These are phyloP conservation scores for Rhodocollybia butyracea DNA, from an alignment of 768 basidiomycete species.

Conservation along the genomic window DNA sequence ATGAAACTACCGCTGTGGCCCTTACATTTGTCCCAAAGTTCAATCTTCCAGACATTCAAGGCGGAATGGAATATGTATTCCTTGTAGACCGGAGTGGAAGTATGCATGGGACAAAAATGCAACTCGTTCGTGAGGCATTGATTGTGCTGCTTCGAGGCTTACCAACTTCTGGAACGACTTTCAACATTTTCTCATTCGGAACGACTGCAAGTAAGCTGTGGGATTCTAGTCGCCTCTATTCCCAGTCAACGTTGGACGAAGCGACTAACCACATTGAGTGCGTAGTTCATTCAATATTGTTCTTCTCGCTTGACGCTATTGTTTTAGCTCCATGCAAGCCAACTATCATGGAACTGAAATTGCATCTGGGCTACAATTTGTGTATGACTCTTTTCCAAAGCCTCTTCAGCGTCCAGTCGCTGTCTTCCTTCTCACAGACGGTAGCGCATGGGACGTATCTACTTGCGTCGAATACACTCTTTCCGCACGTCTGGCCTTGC, in stretches of 20 bases:
- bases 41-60: conserved; percentile 23
- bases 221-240: conserved; percentile 29
- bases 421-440: conserved; percentile 60
- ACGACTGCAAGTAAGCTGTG: conserved; percentile 26
- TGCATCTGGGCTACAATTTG: conserved; percentile 31
- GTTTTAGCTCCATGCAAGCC: conserved; percentile 17
- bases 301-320: background rate
- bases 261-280: background rate
- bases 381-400: conserved; percentile 29
- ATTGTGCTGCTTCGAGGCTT: conserved; percentile 45
- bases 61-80: conserved; percentile 59
- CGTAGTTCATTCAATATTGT: background rate
- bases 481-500: background rate
- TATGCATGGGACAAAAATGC: conserved; percentile 41
- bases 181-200: conserved; percentile 63
- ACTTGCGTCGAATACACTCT: background rate
- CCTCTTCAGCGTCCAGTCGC: conserved; percentile 34
- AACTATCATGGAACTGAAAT: conserved; percentile 53
- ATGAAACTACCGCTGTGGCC: conserved; percentile 44
- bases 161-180: conserved; percentile 35
- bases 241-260: conserved; percentile 24
- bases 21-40: conserved; percentile 54
- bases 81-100: conserved; percentile 57
- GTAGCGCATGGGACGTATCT: conserved; percentile 24
- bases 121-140: conserved; percentile 45